Base-by-base conservation (phyloP, 768 basidiomycete species). In the Porpolomopsis calyptriformis region DNA sequence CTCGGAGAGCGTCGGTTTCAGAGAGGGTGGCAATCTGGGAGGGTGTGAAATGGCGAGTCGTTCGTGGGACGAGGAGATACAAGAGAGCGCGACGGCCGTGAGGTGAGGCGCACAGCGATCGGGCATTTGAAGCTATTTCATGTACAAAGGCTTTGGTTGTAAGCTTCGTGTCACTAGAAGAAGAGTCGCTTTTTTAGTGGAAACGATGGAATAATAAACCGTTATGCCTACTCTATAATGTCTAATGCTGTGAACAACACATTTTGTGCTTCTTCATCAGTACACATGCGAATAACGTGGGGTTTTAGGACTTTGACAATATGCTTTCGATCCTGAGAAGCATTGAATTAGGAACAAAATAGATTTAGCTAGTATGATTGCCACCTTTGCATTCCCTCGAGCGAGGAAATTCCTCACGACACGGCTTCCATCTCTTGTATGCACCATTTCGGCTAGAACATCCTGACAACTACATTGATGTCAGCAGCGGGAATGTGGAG, bases 221-320 rank as follows among this genome's bases (percentile, higher is more conserved):
- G 41, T 31, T 26, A 16, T 1, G 3, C 78, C 33, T 61, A 92
- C 90, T 97, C 92, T 45, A 87, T 83, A 33, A 85, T 77, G 58
- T 97, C 92, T 9, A 94, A 70, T 4, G 87, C 86, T 0, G 89
- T 89, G 65, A 93, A 94, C 2, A 96, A 64, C 1, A 93, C 88
- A 19, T 86, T 67, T 55, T 93, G 90, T 0, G 92, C 92, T 51
- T 96, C 89, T 37, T 90, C 87, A 53, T 92, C 88, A 34, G 75
- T 70, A 55, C 84, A 86, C 76, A 96, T 90, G 2, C 85, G 80
- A 58, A 85, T 83, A 20, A 93, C 71, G 54, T 96, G 90, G 1
- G 90, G 89, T 54, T 91, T 92, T 42, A 97, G 72, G 4, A 78
- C 74, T 67, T 93, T 93, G 45, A 94, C 69, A 43, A 93, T 88